phyloP scores from a whole-genome alignment of 495 filamentous ascomycete genomes.

The Neurospora sp. region DNA sequence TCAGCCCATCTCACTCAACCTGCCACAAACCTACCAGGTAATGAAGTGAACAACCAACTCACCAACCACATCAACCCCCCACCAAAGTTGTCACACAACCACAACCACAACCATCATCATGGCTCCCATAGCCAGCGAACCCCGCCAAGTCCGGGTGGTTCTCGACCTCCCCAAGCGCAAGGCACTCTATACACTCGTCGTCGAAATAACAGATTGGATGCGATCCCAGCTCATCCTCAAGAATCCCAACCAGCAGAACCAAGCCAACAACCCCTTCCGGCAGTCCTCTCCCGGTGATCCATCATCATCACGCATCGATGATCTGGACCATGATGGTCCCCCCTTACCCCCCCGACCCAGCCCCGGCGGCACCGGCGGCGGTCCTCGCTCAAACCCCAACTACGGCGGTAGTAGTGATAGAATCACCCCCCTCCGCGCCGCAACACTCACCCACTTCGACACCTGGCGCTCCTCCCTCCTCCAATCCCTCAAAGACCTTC shows the following conservation, averaged over 20 bases:
- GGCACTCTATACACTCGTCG: slow-evolving; percentile 29
- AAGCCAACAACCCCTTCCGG: not conserved
- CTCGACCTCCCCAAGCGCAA: slow-evolving; percentile 33
- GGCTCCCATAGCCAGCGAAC: slow-evolving; percentile 36
- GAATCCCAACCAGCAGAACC: not conserved
- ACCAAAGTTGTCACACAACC: not conserved
- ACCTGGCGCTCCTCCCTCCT: slow-evolving; percentile 29
- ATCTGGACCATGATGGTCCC: not conserved
- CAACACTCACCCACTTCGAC: slow-evolving; percentile 31
- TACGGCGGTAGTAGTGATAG: not conserved
- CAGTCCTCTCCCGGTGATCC: slow-evolving; percentile 1
- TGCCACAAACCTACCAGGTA: not conserved
- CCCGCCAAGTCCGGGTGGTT: slow-evolving; percentile 32
- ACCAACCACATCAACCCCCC: not conserved
- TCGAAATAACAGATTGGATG: slow-evolving; percentile 30
- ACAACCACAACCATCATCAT: slow-evolving; percentile 10
- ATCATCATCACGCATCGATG: not conserved
- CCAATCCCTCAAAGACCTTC: slow-evolving; percentile 26
- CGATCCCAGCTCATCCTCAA: slow-evolving; percentile 29
- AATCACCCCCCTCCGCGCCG: slow-evolving; percentile 21
- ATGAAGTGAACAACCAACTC: not conserved
- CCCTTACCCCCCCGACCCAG: not conserved
- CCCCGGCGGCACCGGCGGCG: not conserved
- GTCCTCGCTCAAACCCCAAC: slow-evolving; percentile 14
- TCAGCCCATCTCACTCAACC: not conserved